Evolutionary conservation across 139 green algal species (phyloP).

Genomic region (Yamagishiella unicocca): DNA sequence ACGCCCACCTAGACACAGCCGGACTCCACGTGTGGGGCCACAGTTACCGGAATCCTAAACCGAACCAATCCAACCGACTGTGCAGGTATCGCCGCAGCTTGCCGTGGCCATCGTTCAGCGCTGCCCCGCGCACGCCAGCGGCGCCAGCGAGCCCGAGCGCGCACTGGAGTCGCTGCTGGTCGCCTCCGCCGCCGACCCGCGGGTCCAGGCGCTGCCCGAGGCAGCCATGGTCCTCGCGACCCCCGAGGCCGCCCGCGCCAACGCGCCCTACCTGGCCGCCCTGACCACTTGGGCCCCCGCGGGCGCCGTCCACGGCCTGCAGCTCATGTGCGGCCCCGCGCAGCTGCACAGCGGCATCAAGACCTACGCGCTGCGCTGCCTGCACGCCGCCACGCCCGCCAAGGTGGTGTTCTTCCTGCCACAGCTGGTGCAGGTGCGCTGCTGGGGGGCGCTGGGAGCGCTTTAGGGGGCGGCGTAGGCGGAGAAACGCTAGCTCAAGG

Average conservation of each 20-base stretch:
- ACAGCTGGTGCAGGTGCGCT: conserved; percentile 89
- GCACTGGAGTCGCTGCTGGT: conserved; percentile 15
- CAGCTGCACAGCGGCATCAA: conserved; percentile 53
- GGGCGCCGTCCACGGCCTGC: conserved; percentile 71
- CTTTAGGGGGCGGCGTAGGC: not conserved
- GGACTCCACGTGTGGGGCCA: too few species aligned
- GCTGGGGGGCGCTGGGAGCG: not conserved
- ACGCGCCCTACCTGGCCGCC: conserved; percentile 53
- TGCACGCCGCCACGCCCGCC: conserved; percentile 58
- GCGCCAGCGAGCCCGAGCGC: not conserved
- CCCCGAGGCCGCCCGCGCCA: conserved; percentile 15
- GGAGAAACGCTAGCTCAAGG: too few species aligned
- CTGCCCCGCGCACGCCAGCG: conserved; percentile 42
- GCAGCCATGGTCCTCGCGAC: conserved; percentile 74
- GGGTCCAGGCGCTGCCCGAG: conserved; percentile 59
- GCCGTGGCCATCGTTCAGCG: conserved; percentile 60
- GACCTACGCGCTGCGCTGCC: conserved; percentile 65
- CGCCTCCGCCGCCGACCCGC: not conserved
- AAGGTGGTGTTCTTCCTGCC: conserved; percentile 91
- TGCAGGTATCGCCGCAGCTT: conserved; percentile 75
- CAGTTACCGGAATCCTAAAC: too few species aligned
- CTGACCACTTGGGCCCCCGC: conserved; percentile 72
- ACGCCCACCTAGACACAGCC: too few species aligned
- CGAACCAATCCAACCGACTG: too few species aligned
- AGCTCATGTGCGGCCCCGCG: conserved; percentile 69